Base-by-base conservation (phyloP, 1,284 basidiomycete species). In the Thecaphora thlaspeos region DNA sequence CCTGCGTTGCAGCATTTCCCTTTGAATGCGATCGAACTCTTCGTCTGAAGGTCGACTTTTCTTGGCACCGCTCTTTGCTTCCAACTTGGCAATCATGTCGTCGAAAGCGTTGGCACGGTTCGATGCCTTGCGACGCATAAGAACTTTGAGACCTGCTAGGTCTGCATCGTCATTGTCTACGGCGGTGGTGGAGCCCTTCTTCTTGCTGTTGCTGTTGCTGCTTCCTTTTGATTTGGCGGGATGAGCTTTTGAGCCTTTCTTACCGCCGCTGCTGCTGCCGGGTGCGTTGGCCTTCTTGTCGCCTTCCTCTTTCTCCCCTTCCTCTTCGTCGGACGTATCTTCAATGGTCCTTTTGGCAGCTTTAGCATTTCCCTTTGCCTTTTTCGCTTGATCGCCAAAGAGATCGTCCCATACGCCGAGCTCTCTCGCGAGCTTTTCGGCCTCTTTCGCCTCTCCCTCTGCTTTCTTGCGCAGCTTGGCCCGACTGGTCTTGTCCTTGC, bases 321-420 rank as follows among this genome's bases (percentile, higher is more conserved):
- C 43, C 38, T 42, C 32, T 30, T 48, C 39, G 22, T 23, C 26
- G 26, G n/a, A n/a, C n/a, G n/a, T n/a, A n/a, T n/a, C n/a, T n/a
- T n/a, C n/a, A n/a, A n/a, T n/a, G 39, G 18, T n/a, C 17, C 32
- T 12, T 21, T 58, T 41, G 36, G 26, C 26, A 12, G 44, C 28
- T 40, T 56, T 48, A 4, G 46, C 48, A 11, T 39, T 50, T 28
- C 48, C 45, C 45, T 66, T 70, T 1, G 43, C 54, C 34, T 62
- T 69, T 15, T 41, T 52, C 40, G 55, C 51, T 15, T 48, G 55
- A 2, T 47, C 51, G 19, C 75, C 75, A 23, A 71, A 78, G 2
- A 78, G 48, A 23, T 73, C 64, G 40, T 78, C 76, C 66, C 69
- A 77, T 1, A 78, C 73, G 41, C 76, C 75, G 11, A 78, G 56